Conservation (phyloP, 73 alveolate species). For the Paraurostyla sp. region DNA sequence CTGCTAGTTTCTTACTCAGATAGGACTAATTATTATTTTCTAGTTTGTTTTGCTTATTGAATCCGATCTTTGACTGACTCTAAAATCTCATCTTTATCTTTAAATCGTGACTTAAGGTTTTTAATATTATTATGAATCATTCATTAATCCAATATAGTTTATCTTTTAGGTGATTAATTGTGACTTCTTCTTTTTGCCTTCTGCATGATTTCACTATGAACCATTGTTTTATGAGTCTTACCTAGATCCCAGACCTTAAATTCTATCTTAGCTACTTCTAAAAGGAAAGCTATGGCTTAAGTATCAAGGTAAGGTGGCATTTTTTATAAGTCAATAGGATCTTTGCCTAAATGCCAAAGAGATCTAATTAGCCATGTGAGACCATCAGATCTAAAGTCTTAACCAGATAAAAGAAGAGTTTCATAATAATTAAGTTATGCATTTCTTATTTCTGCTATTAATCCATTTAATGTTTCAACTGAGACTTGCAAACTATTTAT, state of each 20-base stretch:
- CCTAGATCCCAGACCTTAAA: constrained; percentile 4
- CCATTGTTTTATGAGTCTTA: not conserved
- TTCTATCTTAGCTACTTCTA: constrained; percentile 15
- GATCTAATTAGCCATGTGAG: constrained; percentile 44
- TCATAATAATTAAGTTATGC: constrained; percentile 3
- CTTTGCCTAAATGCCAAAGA: constrained; percentile 6
- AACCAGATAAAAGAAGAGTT: not conserved
- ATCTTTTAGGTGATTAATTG: no score
- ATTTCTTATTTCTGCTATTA: not conserved
- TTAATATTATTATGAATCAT: not conserved
- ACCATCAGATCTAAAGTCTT: constrained; percentile 30
- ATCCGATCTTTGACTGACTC: not conserved
- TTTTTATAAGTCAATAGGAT: not conserved
- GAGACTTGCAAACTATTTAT: not conserved
- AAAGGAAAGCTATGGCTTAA: not conserved
- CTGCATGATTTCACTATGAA: not conserved
- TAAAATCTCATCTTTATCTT: constrained; percentile 22
- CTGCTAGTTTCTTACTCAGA: no score
- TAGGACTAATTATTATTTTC: no score
- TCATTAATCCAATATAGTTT: not conserved
- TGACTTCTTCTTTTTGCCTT: not conserved
- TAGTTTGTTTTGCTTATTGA: not conserved
- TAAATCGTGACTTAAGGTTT: not conserved
- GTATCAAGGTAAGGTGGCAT: constrained; percentile 4
- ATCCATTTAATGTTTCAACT: not conserved